Evolutionary conservation across 306 rosid genomes (phyloP).

Genomic region (Rosa rugosa): DNA sequence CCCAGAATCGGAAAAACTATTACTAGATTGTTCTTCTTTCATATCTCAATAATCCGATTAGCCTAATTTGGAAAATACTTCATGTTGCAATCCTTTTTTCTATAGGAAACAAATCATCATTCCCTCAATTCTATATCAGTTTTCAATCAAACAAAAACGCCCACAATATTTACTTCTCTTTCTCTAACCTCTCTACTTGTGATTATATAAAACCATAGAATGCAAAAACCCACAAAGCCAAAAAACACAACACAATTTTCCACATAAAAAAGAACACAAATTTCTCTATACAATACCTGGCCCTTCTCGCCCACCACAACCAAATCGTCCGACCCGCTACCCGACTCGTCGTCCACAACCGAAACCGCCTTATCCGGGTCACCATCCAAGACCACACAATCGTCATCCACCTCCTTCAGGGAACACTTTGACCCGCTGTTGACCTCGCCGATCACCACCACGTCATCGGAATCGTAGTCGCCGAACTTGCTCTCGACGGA

Average conservation of each 20-base stretch:
- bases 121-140: not conserved
- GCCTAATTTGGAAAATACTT: not conserved
- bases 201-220: not conserved
- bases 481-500: constrained; percentile 24
- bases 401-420: constrained; percentile 44
- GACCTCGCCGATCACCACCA: constrained; percentile 44
- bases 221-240: not conserved
- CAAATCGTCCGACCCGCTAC: constrained; percentile 58
- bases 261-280: not conserved
- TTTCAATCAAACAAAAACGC: not conserved
- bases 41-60: not conserved
- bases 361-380: constrained; percentile 55
- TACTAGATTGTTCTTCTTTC: not conserved
- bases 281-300: constrained; percentile 41
- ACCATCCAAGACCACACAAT: constrained; percentile 69
- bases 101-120: not conserved
- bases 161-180: not conserved
- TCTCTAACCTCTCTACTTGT: not conserved
- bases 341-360: constrained; percentile 33
- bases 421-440: constrained; percentile 35
- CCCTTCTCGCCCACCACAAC: constrained; percentile 76
- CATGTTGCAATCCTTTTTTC: not conserved
- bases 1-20: not conserved
- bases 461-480: constrained; percentile 49
- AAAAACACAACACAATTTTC: not conserved